Evolutionary conservation across 208 protist genomes (phyloP), one percentile per base, ranked within the genome.

Genomic region (Crithidia thermophila): DNA sequence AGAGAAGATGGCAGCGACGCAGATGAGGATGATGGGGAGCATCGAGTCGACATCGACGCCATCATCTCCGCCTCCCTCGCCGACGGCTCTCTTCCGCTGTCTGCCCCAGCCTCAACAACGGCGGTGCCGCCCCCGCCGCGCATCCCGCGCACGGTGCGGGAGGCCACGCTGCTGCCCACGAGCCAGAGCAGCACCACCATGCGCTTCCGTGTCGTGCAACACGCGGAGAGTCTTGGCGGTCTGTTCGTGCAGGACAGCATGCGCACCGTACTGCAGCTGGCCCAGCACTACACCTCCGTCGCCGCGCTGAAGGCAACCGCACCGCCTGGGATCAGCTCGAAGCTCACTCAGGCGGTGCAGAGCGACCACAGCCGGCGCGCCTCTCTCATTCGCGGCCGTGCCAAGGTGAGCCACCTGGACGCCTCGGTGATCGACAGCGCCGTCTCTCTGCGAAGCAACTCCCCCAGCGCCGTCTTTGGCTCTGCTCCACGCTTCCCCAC

Each of bases 171-270:
- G 51, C 51, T 75, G 14, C 72, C 63, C 6, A 77, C 72, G 7
- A 60, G 58, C 30, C 71, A 55, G 14, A 64, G 67, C 56, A 75
- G 55, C 13, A 74, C 59, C 9, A 23, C 18, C 3, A 51, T 52
- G 5, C 75, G 59, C 68, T 75, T 68, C 42, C 42, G 36, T 11
- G 78, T 85, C 3, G 75, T 88, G 47, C 75, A 63, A 27, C 75
- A 70, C 8, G 82, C 78, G 1, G 68, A 75, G 50, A 36, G 66
- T 7, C 64, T 84, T 28, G 76, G 79, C 7, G 79, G 72, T 11
- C 51, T 51, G 14, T 83, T 88, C 49, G 74, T 84, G 30, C 67
- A 81, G 20, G 79, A 85, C 67, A 83, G 68, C 61, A 85, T 91
- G 57, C 70, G 79, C 51, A 65, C 66, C 7, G 75, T 91, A 34